Evolutionary conservation across 2,329 filamentous ascomycete genomes (phyloP), one percentile per base, ranked within the genome.

Genomic region (Phaeosphaeriaceae sp.): DNA sequence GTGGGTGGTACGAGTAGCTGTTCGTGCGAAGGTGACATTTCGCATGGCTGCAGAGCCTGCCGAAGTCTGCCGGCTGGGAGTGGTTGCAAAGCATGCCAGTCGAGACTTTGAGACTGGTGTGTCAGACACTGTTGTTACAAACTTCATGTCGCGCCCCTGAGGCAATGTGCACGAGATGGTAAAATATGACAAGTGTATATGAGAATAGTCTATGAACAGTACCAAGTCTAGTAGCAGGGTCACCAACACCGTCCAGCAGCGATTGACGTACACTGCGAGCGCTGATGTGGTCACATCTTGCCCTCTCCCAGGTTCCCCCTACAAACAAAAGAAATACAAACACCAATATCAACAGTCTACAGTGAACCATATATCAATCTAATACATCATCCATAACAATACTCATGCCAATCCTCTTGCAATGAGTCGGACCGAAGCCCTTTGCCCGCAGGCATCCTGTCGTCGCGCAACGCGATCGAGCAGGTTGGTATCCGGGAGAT

Each of bases 321-420:
- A 43, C 15, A 28, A 47, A 54, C 51, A 54, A 61, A 63, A n/a
- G 48, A 57, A 54, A 63, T 54, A 54, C 46, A 65, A 52, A 58
- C 49, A 51, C 55, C 54, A 63, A 58, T 55, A 47, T 52, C 54
- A 46, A 21, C 52, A n/a, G 28, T 51, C 49, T 44, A 52, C 43
- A 47, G 49, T 48, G n/a, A 55, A 49, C 52, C 53, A 55, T 28
- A 49, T 62, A 69, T 67, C 63, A 68, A 64, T 68, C 61, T 68
- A 54, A 55, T 56, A 59, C 52, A 66, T 66, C 64, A 61, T 56
- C 68, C 63, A 61, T 23, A 17, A 58, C 49, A 50, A 60, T 46
- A 58, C 47, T 70, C 67, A 70, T 70, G 66, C 67, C 64, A 63
- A 66, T 62, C 58, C 55, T 52, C 60, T 67, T 70, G 67, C 65